Conservation (phyloP, 2,329 filamentous ascomycete genomes). For the Cladosporium austrohemisphaericum region DNA sequence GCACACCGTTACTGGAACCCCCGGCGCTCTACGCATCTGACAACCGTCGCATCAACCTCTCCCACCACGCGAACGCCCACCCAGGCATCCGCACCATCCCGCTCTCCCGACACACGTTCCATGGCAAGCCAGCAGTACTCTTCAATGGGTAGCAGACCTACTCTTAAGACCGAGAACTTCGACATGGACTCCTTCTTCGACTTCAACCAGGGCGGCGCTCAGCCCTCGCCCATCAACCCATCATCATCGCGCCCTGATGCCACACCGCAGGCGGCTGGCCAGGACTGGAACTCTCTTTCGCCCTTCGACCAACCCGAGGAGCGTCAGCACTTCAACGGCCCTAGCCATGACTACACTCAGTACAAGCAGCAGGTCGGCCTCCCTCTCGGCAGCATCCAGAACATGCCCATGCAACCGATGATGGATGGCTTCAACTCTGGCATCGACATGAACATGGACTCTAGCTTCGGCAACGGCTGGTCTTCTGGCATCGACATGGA, state of each 20-base stretch:
- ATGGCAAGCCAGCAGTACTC: conserved; percentile 7
- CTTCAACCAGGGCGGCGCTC: conserved; percentile 35
- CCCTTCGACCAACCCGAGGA: conserved; percentile 35
- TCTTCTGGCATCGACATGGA: conserved; percentile 49
- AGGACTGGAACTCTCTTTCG: conserved; percentile 21
- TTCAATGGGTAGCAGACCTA: conserved; percentile 14
- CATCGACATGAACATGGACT: conserved; percentile 62
- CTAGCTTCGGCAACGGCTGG: conserved; percentile 53
- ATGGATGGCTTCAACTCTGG: conserved; percentile 45
- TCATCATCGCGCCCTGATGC: conserved; percentile 28
- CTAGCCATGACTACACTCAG: conserved; percentile 91
- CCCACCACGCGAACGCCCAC: background rate
- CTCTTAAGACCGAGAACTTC: conserved; percentile 35
- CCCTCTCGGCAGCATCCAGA: conserved; percentile 76
- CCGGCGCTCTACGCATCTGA: background rate
- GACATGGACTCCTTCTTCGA: conserved; percentile 41
- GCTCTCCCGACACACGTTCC: background rate
- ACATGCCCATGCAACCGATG: conserved; percentile 65
- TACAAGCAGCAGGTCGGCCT: conserved; percentile 96
- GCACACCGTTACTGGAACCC: background rate
- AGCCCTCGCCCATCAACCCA: conserved; percentile 28
- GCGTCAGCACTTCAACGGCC: conserved; percentile 43
- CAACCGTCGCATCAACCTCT: background rate
- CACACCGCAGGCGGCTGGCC: conserved; percentile 7
- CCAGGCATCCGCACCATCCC: conserved; percentile 2